Evolutionary conservation across 306 rosid species (phyloP), one percentile per base, ranked within the genome.

Genomic region (Mucuna pruriens): DNA sequence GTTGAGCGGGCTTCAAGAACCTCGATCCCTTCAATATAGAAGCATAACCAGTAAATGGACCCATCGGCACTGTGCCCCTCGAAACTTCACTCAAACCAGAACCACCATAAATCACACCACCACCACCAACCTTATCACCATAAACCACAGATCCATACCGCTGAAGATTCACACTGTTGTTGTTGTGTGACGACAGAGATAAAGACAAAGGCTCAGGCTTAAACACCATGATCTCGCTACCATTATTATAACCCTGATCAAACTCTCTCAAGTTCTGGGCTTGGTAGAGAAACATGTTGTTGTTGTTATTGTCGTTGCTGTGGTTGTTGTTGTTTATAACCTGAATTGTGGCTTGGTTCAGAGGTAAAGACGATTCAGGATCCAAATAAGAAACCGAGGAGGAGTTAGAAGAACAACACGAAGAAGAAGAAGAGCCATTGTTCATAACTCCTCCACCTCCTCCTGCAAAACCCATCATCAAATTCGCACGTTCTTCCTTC

Each of bases 21-120:
- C 91, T 91, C 49, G 98, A 94, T 77, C 90, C 97, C 85, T 92
- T 94, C 78, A 92, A 81, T 63, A 94, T 57, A 17, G 94, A 88
- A 51, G 94, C 89, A 75, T 92, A 94, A 17, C 97, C 96, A 1
- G 94, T 88, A 55, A 90, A 94, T 1, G 97, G 97, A n/a, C 94
- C 94, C 6, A 89, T 75, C 2, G 91, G 90, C 11, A 63, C 89
- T 5, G 88, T 66, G 79, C 84, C 73, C 38, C 84, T 70, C 2
- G 88, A 75, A 52, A 34, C 84, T n/a, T 74, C 87, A 61, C 75
- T 71, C 3, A 66, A 58, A 15, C 79, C 77, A 54, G 80, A 80
- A 36, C 67, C 80, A 66, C 85, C 83, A 17, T 58, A 83, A 73
- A 80, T 67, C 69, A 80, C 76, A 61, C 75, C 79, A 13, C 61